Conservation (phyloP, 1,284 basidiomycete species). For the Leccinum variabile region DNA sequence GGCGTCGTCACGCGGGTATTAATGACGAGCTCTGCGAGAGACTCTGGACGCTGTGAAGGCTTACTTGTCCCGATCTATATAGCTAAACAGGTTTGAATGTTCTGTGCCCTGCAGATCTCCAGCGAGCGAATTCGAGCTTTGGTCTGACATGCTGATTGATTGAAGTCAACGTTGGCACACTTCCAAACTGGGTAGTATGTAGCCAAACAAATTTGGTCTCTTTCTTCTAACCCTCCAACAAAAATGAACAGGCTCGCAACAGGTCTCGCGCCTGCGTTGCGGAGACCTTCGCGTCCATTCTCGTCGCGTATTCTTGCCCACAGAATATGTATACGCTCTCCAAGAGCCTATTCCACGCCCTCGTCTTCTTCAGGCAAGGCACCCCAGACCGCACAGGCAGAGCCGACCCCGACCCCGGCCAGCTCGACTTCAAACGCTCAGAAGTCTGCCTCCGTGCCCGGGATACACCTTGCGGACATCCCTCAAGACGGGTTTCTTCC, state of each 20-base stretch:
- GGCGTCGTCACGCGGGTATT: conserved; percentile 19
- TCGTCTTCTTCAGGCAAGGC: conserved; percentile 12
- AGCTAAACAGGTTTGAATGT: conserved; percentile 55
- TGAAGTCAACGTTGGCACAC: not conserved
- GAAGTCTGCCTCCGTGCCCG: conserved; percentile 12
- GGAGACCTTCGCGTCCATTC: conserved; percentile 13
- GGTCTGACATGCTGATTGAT: conserved; percentile 16
- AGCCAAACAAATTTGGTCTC: conserved; percentile 6
- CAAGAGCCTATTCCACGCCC: conserved; percentile 21
- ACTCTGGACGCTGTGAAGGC: conserved; percentile 2
- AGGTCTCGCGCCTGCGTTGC: conserved; percentile 13
- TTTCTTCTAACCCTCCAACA: not conserved
- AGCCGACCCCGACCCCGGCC: conserved; percentile 6
- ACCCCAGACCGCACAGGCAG: conserved; percentile 1
- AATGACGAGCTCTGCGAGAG: conserved; percentile 5
- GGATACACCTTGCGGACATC: conserved; percentile 23
- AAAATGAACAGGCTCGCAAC: not conserved
- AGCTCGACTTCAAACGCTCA: not conserved
- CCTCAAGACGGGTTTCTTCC: conserved; percentile 42
- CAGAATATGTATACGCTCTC: not conserved
- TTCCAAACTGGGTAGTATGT: conserved; percentile 17
- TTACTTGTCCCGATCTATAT: conserved; percentile 74
- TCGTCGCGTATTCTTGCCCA: not conserved
- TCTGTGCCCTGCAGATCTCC: conserved; percentile 42
- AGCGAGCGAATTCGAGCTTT: conserved; percentile 27